These are phyloP conservation scores for Candida wancherniae DNA, from an alignment of 805 yeast genomes.

Conservation along the genomic window DNA sequence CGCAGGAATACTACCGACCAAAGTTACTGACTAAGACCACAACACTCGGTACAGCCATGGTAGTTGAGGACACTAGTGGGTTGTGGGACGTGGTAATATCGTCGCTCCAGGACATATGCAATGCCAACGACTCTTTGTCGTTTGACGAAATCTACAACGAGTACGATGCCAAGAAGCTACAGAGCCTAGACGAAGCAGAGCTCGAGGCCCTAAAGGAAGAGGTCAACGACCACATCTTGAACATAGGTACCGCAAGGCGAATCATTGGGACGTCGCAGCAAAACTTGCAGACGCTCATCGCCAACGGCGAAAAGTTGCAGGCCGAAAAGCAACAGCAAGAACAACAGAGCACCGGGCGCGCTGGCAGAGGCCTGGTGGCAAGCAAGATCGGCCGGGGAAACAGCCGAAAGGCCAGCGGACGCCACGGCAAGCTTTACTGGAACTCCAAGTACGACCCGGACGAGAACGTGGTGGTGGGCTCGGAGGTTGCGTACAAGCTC, in stretches of 20 bases:
- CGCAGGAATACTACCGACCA: no score
- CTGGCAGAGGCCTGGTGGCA: constrained; percentile 10
- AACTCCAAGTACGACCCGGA: constrained; percentile 56
- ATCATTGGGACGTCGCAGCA: constrained; percentile 36
- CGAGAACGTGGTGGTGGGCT: constrained; percentile 56
- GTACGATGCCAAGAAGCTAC: constrained; percentile 22
- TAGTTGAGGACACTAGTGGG: constrained; percentile 42
- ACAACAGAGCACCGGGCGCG: constrained; percentile 7
- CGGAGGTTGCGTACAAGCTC: constrained; percentile 85
- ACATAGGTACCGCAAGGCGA: constrained; percentile 47
- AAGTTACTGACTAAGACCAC: no score
- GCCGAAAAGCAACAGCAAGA: constrained; percentile 11
- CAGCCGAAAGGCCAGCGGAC: constrained; percentile 18
- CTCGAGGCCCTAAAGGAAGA: constrained; percentile 37
- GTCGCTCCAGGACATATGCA: constrained; percentile 64
- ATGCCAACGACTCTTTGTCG: constrained; percentile 50
- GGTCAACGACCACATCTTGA: constrained; percentile 50
- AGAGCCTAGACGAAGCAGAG: constrained; percentile 34
- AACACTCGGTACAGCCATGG: no score
- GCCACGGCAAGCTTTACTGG: constrained; percentile 43
- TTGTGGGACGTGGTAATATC: constrained; percentile 67
- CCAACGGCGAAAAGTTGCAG: constrained; percentile 16
- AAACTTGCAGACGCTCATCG: constrained; percentile 46
- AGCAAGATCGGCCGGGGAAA: constrained; percentile 13
- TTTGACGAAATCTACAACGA: constrained; percentile 41